phyloP scores from a whole-genome alignment of 2,329 filamentous ascomycete genomes.

The Bertia moriformis region DNA sequence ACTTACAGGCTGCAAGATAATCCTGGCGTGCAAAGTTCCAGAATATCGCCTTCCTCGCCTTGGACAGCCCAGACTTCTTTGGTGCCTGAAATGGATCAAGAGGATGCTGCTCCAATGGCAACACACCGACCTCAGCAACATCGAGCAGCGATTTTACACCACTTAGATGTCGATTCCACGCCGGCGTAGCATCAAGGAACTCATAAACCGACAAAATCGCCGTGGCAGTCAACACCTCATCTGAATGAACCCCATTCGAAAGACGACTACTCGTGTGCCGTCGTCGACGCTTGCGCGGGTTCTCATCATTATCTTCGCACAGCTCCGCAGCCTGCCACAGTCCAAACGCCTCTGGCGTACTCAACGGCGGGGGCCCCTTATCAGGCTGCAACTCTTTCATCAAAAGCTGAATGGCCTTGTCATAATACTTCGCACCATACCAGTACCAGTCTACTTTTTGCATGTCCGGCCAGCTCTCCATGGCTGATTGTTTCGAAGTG shows the following conservation, averaged over 20 bases:
- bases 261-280: slow-evolving; percentile 23
- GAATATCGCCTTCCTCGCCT: slow-evolving; percentile 42
- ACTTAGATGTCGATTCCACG: slow-evolving; percentile 51
- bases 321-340: slow-evolving; percentile 11
- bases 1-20: slow-evolving; percentile 44
- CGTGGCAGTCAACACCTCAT: slow-evolving; percentile 49
- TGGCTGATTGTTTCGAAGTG: slow-evolving; percentile 27
- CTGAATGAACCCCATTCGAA: slow-evolving; percentile 25
- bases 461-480: slow-evolving; percentile 33
- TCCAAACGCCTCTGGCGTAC: slow-evolving; percentile 10
- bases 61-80: slow-evolving; percentile 23
- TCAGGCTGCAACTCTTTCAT: slow-evolving; percentile 18
- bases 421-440: slow-evolving; percentile 45
- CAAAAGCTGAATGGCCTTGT: slow-evolving; percentile 35
- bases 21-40: slow-evolving; percentile 57
- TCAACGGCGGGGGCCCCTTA: slow-evolving; percentile 1
- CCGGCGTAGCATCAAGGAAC: slow-evolving; percentile 48
- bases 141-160: slow-evolving; percentile 49
- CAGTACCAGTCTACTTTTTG: slow-evolving; percentile 36
- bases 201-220: slow-evolving; percentile 56
- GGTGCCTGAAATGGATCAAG: slow-evolving; percentile 13
- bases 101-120: slow-evolving; percentile 13
- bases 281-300: slow-evolving; percentile 15
- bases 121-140: slow-evolving; percentile 31
- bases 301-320: slow-evolving; percentile 8